Evolutionary conservation across 1,284 basidiomycete species (phyloP), one percentile per base, ranked within the genome.

Genomic region (Irpex sp.): DNA sequence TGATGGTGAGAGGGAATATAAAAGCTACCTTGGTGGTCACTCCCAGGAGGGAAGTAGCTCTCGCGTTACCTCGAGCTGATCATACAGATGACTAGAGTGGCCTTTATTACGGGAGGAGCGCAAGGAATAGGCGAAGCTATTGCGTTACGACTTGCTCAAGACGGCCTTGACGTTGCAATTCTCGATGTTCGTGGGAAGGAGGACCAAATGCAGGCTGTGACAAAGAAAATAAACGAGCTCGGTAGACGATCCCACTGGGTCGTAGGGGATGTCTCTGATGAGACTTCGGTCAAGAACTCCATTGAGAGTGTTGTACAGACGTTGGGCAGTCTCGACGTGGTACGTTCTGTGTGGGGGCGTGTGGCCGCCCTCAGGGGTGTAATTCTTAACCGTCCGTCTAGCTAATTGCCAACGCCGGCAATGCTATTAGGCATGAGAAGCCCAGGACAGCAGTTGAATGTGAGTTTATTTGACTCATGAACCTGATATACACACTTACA

Each of bases 371-470:
- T 15, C 2, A 11, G 40, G 11, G 8, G 40, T 44, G 2, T 44
- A 26, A 26, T 26, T 26, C 26, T 26, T 26, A 8, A 26, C 26
- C 26, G 2, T 26, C 3, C 26, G 26, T 44, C 11, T 44, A 72
- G 71, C 74, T 76, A 72, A 69, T 76, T 26, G 74, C 75, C 11
- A 76, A 76, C 64, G 75, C 75, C 0, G 74, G 74, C 1, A 70
- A 75, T 55, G 19, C n/a, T 17, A 13, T 58, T 63, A 3, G 63
- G 67, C 2, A 19, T 52, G 49, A 26, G 26, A 26, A 26, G 26
- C 26, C 26, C 15, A 63, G 62, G n/a, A 59, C 67, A 11, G 11
- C 58, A 31, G 7, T 54, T 4, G 36, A 57, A 36, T 17, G 60
- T 57, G 26, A 57, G 36, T 57, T n/a, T 4, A n/a, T 17, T 15